A percentile compares a stretch with the other conserved stretches of the same genome.
phyloP scores from a whole-genome alignment of 2,329 filamentous ascomycete genomes.

The Diaporthe nobilis region DNA sequence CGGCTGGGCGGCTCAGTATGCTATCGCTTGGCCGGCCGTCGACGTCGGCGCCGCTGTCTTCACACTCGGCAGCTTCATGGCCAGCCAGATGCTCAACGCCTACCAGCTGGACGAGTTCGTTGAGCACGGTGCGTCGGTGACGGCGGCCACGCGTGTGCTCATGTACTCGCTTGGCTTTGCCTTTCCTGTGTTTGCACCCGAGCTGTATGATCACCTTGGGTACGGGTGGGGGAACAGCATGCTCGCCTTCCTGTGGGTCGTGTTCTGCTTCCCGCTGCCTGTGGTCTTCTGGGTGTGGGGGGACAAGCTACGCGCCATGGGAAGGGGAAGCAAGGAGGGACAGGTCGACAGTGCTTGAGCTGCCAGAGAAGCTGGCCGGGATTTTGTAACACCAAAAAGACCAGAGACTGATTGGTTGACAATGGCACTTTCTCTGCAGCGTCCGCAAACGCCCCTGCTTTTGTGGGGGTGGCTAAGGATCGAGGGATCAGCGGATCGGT shows the following conservation, averaged over 20 bases:
- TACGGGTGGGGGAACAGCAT: slow-evolving; percentile 62
- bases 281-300: slow-evolving; percentile 46
- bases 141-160: slow-evolving; percentile 67
- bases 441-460: too few relatives aligned
- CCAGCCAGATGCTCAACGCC: slow-evolving; percentile 67
- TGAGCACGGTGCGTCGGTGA: slow-evolving; percentile 52
- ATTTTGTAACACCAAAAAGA: too few relatives aligned
- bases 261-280: slow-evolving; percentile 57
- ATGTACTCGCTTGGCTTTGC: slow-evolving; percentile 67
- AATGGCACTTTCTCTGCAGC: too few relatives aligned
- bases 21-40: slow-evolving; percentile 66
- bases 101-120: slow-evolving; percentile 68
- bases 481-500: too few relatives aligned
- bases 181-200: slow-evolving; percentile 68
- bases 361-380: too few relatives aligned
- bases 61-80: slow-evolving; percentile 65
- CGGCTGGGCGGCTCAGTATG: slow-evolving; percentile 59
- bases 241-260: slow-evolving; percentile 59
- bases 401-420: too few relatives aligned
- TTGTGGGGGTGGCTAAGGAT: too few relatives aligned
- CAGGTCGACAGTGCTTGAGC: neutral
- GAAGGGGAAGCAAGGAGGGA: neutral
- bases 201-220: slow-evolving; percentile 51
- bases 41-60: slow-evolving; percentile 70
- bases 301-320: slow-evolving; percentile 25